These are phyloP conservation scores for Linum lewisii DNA, from an alignment of 345 rosid genomes.

Conservation along the genomic window DNA sequence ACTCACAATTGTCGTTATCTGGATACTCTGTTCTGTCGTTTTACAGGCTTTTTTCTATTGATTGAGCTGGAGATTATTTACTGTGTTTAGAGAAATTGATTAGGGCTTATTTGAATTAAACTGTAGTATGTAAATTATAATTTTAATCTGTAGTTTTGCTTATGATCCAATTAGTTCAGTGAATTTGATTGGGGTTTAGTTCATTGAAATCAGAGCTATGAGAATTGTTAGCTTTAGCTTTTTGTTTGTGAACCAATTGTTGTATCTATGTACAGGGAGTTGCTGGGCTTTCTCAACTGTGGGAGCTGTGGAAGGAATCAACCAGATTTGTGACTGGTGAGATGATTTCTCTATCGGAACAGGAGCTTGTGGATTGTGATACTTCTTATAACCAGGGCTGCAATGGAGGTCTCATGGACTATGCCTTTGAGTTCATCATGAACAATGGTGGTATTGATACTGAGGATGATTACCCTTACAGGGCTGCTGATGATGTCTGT, in stretches of 20 bases:
- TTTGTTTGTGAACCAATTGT: background rate
- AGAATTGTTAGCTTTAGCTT: background rate
- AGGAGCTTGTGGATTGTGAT: constrained; percentile 26
- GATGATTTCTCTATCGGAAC: constrained; percentile 21
- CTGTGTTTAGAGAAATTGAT: too few relatives aligned
- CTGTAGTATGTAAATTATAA: too few relatives aligned
- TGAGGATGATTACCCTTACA: constrained; percentile 21
- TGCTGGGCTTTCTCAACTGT: constrained; percentile 32
- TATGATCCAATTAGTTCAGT: too few relatives aligned
- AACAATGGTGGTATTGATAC: constrained; percentile 24
- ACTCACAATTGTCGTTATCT: too few relatives aligned
- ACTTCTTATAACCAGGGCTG: constrained; percentile 20
- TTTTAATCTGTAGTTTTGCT: too few relatives aligned
- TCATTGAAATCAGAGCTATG: background rate
- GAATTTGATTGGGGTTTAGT: background rate
- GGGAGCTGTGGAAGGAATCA: constrained; percentile 24
- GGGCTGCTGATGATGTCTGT: constrained; percentile 14
- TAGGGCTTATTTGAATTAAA: too few relatives aligned
- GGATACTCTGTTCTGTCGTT: too few relatives aligned
- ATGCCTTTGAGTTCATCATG: constrained; percentile 23
- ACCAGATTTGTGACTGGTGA: constrained; percentile 28
- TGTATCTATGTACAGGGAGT: constrained; percentile 15
- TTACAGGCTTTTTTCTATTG: too few relatives aligned
- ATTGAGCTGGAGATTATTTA: too few relatives aligned
- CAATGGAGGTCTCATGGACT: constrained; percentile 29